Percentiles rank a stretch among this genome's conserved stretches.
phyloP scores from a whole-genome alignment of 345 rosid genomes.

The Eutrema heterophyllum region DNA sequence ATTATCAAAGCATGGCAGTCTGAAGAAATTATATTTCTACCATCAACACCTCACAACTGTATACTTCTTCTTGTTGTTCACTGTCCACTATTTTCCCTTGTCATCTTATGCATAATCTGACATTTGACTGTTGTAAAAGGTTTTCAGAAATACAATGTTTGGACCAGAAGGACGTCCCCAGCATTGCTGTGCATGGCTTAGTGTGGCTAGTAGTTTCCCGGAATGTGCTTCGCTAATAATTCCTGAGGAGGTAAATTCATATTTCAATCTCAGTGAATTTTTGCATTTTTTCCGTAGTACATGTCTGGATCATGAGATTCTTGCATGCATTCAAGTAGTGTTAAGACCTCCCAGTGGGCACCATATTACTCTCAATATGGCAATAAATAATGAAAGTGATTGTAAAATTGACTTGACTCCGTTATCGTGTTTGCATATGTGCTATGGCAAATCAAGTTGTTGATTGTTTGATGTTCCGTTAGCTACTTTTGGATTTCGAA shows the following conservation, averaged over 20 bases:
- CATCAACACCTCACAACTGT: conserved; percentile 95
- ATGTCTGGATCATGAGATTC: conserved; percentile 10
- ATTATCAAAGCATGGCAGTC: conserved; percentile 94
- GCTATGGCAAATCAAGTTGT: neutral
- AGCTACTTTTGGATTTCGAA: neutral
- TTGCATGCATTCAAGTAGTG: neutral
- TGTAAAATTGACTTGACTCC: neutral
- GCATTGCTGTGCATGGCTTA: conserved; percentile 99
- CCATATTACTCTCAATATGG: neutral
- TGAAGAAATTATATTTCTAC: conserved; percentile 83
- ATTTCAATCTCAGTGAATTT: neutral
- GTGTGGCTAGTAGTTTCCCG: conserved; percentile 97
- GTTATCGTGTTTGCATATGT: neutral
- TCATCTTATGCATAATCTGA: conserved; percentile 23
- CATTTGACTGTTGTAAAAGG: conserved; percentile 43
- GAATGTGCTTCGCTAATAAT: conserved; percentile 94
- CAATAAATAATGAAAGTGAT: neutral
- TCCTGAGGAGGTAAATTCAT: conserved; percentile 80
- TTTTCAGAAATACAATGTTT: conserved; percentile 98
- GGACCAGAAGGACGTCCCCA: conserved; percentile 99
- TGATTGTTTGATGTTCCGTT: neutral
- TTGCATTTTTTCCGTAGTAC: neutral
- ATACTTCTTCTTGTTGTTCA: conserved; percentile 15
- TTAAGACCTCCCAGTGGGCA: conserved; percentile 5
- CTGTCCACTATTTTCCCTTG: conserved; percentile 4